Conservation (phyloP, 306 rosid genomes). For the Inga leiocalycina region DNA sequence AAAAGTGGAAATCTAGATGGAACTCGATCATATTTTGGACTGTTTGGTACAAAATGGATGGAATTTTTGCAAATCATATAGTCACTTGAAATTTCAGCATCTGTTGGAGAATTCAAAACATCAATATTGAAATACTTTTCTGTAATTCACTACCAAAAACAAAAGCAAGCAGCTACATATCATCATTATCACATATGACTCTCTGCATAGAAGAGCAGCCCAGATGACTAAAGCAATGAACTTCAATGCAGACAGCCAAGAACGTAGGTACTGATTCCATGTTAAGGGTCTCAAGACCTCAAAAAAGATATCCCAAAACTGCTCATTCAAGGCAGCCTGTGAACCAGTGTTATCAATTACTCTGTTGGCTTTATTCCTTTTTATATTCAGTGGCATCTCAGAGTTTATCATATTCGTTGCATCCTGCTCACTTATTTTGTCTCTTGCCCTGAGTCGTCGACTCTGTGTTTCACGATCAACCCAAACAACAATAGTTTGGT, state of each 20-base stretch:
- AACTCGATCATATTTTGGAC: no score
- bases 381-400: conserved; percentile 75
- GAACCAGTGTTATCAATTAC: conserved; percentile 77
- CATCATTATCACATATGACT: conserved; percentile 20
- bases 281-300: conserved; percentile 70
- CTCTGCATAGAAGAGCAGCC: conserved; percentile 51
- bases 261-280: conserved; percentile 70
- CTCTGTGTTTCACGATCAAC: conserved; percentile 80
- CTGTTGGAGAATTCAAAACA: background rate
- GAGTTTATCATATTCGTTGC: conserved; percentile 64
- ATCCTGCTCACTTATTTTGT: conserved; percentile 57
- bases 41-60: background rate
- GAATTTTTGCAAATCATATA: background rate
- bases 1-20: no score
- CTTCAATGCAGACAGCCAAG: conserved; percentile 58
- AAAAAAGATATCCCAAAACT: conserved; percentile 51
- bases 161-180: conserved; percentile 32
- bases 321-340: conserved; percentile 60
- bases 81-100: conserved; percentile 8
- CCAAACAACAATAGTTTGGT: conserved; percentile 81
- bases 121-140: no score
- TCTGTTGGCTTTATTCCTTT: conserved; percentile 62
- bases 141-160: background rate
- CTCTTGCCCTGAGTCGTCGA: conserved; percentile 64
- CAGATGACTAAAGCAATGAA: conserved; percentile 44